A percentile compares a stretch with the other conserved stretches of the same genome.
phyloP scores from a whole-genome alignment of 768 basidiomycete genomes.

The Lanmaoa rubissima region DNA sequence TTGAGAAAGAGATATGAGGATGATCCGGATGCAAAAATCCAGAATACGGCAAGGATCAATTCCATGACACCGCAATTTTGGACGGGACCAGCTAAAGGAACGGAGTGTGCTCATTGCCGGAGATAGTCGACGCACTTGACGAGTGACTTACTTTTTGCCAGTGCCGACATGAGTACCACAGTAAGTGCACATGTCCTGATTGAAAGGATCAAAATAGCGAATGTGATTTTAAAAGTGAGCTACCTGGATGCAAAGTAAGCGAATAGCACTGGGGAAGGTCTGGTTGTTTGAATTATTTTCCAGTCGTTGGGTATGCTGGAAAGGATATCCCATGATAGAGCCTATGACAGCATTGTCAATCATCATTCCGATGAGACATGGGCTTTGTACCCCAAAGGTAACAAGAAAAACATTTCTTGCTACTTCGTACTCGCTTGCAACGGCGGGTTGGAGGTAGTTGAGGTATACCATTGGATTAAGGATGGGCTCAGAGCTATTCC shows the following conservation, averaged over 20 bases:
- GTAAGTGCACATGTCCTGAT: slow-evolving; percentile 19
- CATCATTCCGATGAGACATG: neutral
- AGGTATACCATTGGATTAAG: slow-evolving; percentile 26
- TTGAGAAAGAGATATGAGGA: slow-evolving; percentile 39
- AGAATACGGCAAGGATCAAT: slow-evolving; percentile 15
- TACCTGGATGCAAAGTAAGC: slow-evolving; percentile 28
- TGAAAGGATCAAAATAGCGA: slow-evolving; percentile 3
- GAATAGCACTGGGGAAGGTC: slow-evolving; percentile 14
- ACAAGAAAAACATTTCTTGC: slow-evolving; percentile 18
- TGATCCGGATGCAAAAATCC: slow-evolving; percentile 23
- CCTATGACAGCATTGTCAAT: slow-evolving; percentile 12
- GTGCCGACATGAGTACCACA: slow-evolving; percentile 13
- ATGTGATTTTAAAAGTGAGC: neutral
- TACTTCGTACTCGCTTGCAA: slow-evolving; percentile 20
- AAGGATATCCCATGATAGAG: slow-evolving; percentile 27
- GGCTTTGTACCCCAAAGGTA: slow-evolving; percentile 18
- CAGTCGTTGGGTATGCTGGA: slow-evolving; percentile 23
- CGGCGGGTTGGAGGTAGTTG: slow-evolving; percentile 24
- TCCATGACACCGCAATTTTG: slow-evolving; percentile 17
- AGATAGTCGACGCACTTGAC: neutral
- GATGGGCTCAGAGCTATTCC: slow-evolving; percentile 4
- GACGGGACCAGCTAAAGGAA: slow-evolving; percentile 22
- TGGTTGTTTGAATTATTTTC: slow-evolving; percentile 15
- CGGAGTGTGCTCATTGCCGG: neutral
- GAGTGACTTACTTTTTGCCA: slow-evolving; percentile 20